These are phyloP conservation scores for Yamadazyma epiphylla DNA, from an alignment of 1,139 yeast genomes.

Conservation along the genomic window DNA sequence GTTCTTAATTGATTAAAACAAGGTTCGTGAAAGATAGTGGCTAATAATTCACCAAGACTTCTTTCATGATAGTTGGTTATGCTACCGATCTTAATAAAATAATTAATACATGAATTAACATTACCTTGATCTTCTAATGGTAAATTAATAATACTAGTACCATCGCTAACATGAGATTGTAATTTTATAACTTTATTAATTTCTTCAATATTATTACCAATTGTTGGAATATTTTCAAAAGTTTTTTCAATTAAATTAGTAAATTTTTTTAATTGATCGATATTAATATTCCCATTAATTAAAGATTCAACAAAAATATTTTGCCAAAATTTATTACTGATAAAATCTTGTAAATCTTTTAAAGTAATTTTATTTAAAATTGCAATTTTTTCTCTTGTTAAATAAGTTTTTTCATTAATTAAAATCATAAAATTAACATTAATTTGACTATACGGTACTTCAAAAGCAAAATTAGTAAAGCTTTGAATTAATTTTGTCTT, in stretches of 20 bases:
- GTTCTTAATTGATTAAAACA: constrained; percentile 88
- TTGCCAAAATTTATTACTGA: constrained; percentile 36
- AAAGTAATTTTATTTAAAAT: constrained; percentile 43
- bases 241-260: constrained; percentile 16
- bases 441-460: constrained; percentile 74
- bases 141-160: constrained; percentile 47
- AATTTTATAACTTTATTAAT: constrained; percentile 20
- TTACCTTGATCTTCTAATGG: constrained; percentile 62
- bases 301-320: constrained; percentile 62
- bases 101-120: constrained; percentile 81
- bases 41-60: constrained; percentile 59
- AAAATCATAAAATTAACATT: constrained; percentile 59
- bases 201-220: constrained; percentile 38
- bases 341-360: constrained; percentile 46
- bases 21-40: constrained; percentile 78
- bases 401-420: constrained; percentile 69
- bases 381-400: constrained; percentile 55
- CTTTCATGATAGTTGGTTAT: constrained; percentile 27
- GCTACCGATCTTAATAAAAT: constrained; percentile 66
- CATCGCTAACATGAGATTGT: constrained; percentile 39
- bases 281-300: constrained; percentile 73
- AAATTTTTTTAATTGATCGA: constrained; percentile 20
- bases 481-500: constrained; percentile 63
- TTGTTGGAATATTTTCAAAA: constrained; percentile 22
- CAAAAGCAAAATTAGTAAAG: constrained; percentile 66